Percentiles rank a stretch among this genome's conserved stretches.
These are phyloP conservation scores for Penicillium sp. DNA, from an alignment of 2,329 filamentous ascomycete species.

Conservation along the genomic window DNA sequence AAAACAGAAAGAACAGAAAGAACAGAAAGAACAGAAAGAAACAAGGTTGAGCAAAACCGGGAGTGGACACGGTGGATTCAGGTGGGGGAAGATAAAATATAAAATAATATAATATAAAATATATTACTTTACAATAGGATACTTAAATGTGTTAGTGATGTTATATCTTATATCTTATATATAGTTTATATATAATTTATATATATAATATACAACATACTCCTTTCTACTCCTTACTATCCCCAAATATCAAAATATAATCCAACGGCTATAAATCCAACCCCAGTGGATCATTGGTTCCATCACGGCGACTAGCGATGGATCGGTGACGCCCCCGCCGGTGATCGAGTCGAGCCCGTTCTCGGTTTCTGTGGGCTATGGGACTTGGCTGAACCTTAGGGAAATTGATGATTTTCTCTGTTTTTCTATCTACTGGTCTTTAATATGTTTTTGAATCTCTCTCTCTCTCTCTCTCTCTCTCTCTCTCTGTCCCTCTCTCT, in stretches of 20 bases:
- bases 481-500: background rate
- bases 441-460: background rate
- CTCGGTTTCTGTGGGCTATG: conserved; percentile 6
- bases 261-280: conserved; percentile 24
- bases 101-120: background rate
- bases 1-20: background rate
- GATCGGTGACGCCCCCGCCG: conserved; percentile 25
- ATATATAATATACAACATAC: background rate
- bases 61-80: conserved; percentile 8
- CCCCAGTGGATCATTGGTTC: conserved; percentile 21
- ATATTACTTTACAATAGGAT: background rate
- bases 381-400: conserved; percentile 13
- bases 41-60: background rate
- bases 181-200: background rate
- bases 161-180: too few species aligned
- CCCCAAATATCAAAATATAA: conserved; percentile 18
- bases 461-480: background rate
- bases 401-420: background rate
- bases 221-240: background rate
- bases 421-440: background rate
- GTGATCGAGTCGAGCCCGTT: conserved; percentile 25
- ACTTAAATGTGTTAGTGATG: too few species aligned
- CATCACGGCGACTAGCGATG: conserved; percentile 22
- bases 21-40: background rate
- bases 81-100: background rate